Conservation (phyloP, 805 yeast genomes). For the Starmera pachycereana region DNA sequence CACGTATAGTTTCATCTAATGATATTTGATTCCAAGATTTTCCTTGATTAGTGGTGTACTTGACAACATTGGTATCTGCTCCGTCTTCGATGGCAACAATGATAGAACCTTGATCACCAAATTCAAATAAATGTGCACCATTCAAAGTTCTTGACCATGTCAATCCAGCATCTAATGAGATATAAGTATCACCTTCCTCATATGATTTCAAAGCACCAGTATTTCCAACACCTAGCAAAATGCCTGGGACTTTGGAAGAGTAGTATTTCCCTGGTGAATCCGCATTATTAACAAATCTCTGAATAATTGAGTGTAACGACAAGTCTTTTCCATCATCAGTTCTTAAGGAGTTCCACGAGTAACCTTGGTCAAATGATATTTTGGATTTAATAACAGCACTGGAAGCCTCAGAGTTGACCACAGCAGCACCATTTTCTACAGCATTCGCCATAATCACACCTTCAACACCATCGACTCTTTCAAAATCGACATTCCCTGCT, state of each 20-base stretch:
- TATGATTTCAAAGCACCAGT: conserved; percentile 19
- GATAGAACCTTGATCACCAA: conserved; percentile 74
- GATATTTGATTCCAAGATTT: conserved; percentile 43
- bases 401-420: conserved; percentile 1
- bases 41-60: conserved; percentile 69
- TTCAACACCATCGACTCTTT: conserved; percentile 37
- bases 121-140: conserved; percentile 41
- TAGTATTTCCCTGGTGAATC: conserved; percentile 20
- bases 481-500: conserved; percentile 23
- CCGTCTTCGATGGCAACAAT: conserved; percentile 47
- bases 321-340: conserved; percentile 24
- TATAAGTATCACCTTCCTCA: conserved; percentile 36
- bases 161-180: conserved; percentile 72
- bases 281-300: conserved; percentile 14
- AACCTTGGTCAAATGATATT: conserved; percentile 29
- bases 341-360: conserved; percentile 22
- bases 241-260: conserved; percentile 35
- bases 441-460: conserved; percentile 51
- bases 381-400: conserved; percentile 16
- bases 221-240: conserved; percentile 33
- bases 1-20: conserved; percentile 33
- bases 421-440: conserved; percentile 13
- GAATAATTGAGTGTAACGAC: conserved; percentile 26
- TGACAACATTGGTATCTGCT: conserved; percentile 25
- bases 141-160: conserved; percentile 53